phyloP scores from a whole-genome alignment of 2,329 filamentous ascomycete genomes.

The Cladophialophora chaetospira region DNA sequence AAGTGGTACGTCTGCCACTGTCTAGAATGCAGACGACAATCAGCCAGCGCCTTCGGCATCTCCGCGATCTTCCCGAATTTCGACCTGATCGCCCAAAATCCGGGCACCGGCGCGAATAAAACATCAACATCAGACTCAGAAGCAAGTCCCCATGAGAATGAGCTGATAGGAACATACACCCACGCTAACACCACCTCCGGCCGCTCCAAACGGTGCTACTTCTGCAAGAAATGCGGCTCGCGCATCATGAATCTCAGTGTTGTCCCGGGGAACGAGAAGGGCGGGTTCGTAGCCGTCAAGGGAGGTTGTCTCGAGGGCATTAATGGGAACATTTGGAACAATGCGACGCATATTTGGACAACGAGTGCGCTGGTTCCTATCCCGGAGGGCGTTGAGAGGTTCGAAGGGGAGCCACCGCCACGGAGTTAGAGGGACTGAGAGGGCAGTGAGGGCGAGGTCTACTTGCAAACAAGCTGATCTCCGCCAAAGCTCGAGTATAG shows the following conservation, averaged over 20 bases:
- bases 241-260: conserved; percentile 65
- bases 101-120: conserved; percentile 33
- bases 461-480: too few relatives aligned
- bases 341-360: conserved; percentile 68
- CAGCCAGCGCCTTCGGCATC: conserved; percentile 67
- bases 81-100: conserved; percentile 43
- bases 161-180: conserved; percentile 43
- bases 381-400: conserved; percentile 62
- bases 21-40: conserved; percentile 65
- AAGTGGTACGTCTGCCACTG: conserved; percentile 74
- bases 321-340: conserved; percentile 60
- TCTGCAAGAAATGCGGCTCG: conserved; percentile 67
- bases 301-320: conserved; percentile 67
- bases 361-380: conserved; percentile 69
- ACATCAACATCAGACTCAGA: not conserved
- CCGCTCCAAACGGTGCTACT: conserved; percentile 63
- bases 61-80: conserved; percentile 72
- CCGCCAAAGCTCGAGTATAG: not conserved
- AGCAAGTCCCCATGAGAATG: not conserved
- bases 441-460: too few relatives aligned
- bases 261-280: conserved; percentile 55
- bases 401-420: conserved; percentile 54
- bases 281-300: conserved; percentile 66
- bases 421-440: not conserved
- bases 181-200: conserved; percentile 60